phyloP scores from a whole-genome alignment of 1,284 basidiomycete genomes.

The Cryptococcus sp. region DNA sequence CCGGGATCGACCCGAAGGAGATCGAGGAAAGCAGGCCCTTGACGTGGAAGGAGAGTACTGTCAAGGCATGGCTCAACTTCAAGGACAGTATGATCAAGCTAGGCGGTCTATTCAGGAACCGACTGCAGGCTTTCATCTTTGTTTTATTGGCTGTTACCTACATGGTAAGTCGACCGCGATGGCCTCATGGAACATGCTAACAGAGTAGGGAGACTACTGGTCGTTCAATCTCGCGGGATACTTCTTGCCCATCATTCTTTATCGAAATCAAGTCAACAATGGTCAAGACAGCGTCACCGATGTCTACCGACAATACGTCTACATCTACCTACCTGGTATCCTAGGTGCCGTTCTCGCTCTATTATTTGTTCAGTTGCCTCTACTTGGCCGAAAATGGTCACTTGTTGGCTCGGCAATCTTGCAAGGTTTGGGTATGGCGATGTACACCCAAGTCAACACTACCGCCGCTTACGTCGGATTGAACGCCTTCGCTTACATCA shows the following conservation, averaged over 20 bases:
- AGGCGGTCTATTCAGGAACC: constrained; percentile 43
- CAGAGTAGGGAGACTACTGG: constrained; percentile 33
- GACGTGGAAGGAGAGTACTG: constrained; percentile 1
- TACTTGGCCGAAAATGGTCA: constrained; percentile 47
- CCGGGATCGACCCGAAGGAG: constrained; percentile 18
- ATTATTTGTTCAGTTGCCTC: constrained; percentile 44
- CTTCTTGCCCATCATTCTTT: constrained; percentile 47
- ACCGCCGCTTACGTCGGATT: constrained; percentile 40
- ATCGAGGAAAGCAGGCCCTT: neutral
- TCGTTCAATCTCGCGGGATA: constrained; percentile 47
- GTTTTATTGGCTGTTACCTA: constrained; percentile 38
- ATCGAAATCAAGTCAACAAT: constrained; percentile 37
- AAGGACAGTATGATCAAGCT: constrained; percentile 34
- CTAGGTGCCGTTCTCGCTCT: constrained; percentile 41
- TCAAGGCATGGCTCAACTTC: constrained; percentile 12
- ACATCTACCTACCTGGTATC: constrained; percentile 45
- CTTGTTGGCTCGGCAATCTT: constrained; percentile 45
- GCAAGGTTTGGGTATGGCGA: constrained; percentile 47
- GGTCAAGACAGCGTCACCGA: constrained; percentile 37
- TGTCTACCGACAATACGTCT: constrained; percentile 47
- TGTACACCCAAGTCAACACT: constrained; percentile 44
- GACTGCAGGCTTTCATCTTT: constrained; percentile 40
- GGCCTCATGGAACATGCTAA: constrained; percentile 7
- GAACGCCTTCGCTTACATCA: constrained; percentile 46
- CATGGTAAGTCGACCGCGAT: constrained; percentile 19